Conservation (phyloP, 1,139 yeast species). For the Citeromyces hawaiiensis region DNA sequence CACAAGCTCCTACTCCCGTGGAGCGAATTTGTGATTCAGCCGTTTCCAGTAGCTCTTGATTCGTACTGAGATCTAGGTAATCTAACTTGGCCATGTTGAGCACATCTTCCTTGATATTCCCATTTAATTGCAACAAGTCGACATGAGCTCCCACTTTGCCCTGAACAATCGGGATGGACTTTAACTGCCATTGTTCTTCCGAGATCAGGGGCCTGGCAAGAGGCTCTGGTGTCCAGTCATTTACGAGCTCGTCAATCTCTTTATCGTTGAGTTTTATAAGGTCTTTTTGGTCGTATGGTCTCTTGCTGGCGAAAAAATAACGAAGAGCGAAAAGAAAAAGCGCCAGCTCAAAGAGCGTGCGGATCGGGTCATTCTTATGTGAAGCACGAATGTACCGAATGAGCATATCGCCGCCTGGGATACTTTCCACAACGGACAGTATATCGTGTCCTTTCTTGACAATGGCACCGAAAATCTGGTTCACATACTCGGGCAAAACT, state of each 20-base stretch:
- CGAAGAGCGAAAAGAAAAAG: slow-evolving; percentile 75
- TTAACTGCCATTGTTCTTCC: slow-evolving; percentile 48
- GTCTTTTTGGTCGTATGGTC: slow-evolving; percentile 65
- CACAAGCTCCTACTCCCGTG: slow-evolving; percentile 97
- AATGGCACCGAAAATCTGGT: slow-evolving; percentile 12
- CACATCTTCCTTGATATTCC: slow-evolving; percentile 17
- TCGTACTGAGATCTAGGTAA: slow-evolving; percentile 43
- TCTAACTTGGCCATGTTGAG: slow-evolving; percentile 54
- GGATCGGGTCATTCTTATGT: slow-evolving; percentile 85
- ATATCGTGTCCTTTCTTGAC: slow-evolving; percentile 11
- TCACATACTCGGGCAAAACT: slow-evolving; percentile 12
- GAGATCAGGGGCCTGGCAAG: slow-evolving; percentile 42
- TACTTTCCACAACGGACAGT: slow-evolving; percentile 9
- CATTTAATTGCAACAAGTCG: slow-evolving; percentile 14
- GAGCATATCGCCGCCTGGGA: slow-evolving; percentile 78
- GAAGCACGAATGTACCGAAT: slow-evolving; percentile 77
- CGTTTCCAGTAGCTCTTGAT: slow-evolving; percentile 31
- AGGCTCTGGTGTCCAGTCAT: slow-evolving; percentile 89
- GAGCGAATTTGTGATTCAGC: slow-evolving; percentile 47
- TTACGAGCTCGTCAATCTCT: slow-evolving; percentile 75
- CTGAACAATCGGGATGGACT: slow-evolving; percentile 46
- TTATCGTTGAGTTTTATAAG: slow-evolving; percentile 46
- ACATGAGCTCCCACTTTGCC: slow-evolving; percentile 46
- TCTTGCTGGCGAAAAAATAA: slow-evolving; percentile 74
- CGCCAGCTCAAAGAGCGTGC: slow-evolving; percentile 72